phyloP scores from a whole-genome alignment of 2,329 filamentous ascomycete species.

The Purpureocillium lavendulum region DNA sequence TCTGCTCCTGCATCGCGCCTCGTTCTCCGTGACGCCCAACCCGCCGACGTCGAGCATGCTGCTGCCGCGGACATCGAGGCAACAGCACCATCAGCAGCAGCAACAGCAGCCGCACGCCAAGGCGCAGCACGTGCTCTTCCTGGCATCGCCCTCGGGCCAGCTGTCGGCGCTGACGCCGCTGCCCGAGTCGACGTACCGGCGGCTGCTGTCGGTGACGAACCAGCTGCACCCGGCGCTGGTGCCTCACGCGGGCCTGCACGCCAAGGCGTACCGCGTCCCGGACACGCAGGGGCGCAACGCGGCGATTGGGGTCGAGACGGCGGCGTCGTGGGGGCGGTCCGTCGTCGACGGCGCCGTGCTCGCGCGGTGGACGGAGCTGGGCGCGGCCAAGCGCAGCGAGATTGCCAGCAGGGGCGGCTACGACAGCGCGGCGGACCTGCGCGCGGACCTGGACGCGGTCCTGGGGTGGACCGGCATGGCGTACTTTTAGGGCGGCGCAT shows the following conservation, averaged over 20 bases:
- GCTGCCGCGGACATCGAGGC: constrained; percentile 55
- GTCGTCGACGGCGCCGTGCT: constrained; percentile 75
- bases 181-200: constrained; percentile 72
- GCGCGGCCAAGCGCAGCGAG: constrained; percentile 62
- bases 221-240: constrained; percentile 72
- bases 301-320: constrained; percentile 47
- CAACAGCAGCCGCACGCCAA: constrained; percentile 3
- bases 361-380: constrained; percentile 66
- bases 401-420: constrained; percentile 67
- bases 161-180: constrained; percentile 71
- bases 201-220: constrained; percentile 71
- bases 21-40: constrained; percentile 79
- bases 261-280: constrained; percentile 63
- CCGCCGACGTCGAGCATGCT: constrained; percentile 67
- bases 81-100: constrained; percentile 23
- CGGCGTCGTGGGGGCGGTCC: constrained; percentile 47
- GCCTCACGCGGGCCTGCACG: constrained; percentile 73
- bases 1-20: constrained; percentile 75
- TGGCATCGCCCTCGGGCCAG: constrained; percentile 68
- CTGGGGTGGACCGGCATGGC: constrained; percentile 56
- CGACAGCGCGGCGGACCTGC: constrained; percentile 54
- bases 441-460: constrained; percentile 58
- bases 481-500: constrained; percentile 31
- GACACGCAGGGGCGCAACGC: constrained; percentile 33
- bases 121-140: constrained; percentile 45